Evolutionary conservation across 345 rosid species (phyloP).

Genomic region (Eucalyptus sp.): DNA sequence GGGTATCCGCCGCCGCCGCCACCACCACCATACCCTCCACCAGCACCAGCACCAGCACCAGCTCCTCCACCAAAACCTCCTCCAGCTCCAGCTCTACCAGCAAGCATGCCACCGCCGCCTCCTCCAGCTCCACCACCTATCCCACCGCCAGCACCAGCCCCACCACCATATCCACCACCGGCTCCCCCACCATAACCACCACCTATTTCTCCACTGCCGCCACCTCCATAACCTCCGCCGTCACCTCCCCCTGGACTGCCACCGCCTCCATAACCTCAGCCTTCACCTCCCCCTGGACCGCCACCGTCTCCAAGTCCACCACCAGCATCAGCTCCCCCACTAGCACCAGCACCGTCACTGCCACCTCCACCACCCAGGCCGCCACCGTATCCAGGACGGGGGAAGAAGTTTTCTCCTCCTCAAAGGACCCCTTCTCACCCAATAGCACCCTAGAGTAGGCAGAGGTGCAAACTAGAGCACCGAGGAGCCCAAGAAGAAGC

Average conservation of each 20-base stretch:
- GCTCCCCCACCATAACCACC: conserved; percentile 16
- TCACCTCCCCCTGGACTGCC: not conserved
- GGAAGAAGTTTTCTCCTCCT: conserved; percentile 26
- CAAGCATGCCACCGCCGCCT: not conserved
- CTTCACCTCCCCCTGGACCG: conserved; percentile 3
- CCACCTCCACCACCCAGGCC: conserved; percentile 1
- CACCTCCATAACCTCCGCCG: conserved; percentile 24
- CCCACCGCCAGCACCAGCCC: not conserved
- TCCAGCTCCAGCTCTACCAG: conserved; percentile 11
- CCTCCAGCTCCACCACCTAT: not conserved
- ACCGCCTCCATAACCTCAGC: conserved; percentile 14
- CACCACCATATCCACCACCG: not conserved
- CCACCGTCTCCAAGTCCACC: conserved; percentile 9
- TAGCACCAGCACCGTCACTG: not conserved
- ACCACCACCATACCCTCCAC: conserved; percentile 19
- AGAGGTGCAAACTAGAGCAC: conserved; percentile 10
- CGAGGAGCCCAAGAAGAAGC: conserved; percentile 18
- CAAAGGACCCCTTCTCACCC: conserved; percentile 12
- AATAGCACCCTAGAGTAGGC: conserved; percentile 20
- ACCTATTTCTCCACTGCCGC: conserved; percentile 9
- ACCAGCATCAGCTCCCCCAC: not conserved
- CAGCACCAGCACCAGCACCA: conserved; percentile 6
- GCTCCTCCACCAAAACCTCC: conserved; percentile 16
- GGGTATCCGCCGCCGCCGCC: conserved; percentile 15
- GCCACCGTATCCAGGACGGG: not conserved